Base-by-base conservation (phyloP, 2,329 filamentous ascomycete species). In the Huntiella omanensis region DNA sequence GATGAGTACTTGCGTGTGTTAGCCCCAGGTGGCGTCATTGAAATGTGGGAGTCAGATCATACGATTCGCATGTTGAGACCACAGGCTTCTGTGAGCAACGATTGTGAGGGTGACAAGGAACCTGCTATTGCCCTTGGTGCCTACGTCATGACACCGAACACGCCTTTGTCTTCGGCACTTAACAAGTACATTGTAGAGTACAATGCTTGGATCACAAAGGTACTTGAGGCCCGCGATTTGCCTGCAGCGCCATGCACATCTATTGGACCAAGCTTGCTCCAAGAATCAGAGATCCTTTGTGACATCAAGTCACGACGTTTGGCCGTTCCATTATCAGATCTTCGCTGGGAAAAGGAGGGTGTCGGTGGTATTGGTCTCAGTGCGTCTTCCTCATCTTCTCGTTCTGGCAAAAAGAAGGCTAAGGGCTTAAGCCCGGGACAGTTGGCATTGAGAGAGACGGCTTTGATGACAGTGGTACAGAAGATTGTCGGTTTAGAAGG, bases 31-130 rank as follows among this genome's bases (percentile, higher is more conserved):
- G 88, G 88, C 4, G 75, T 76, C 2, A 57, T 95, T 19, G 88
- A 95, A 58, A 69, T 92, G 12, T 95, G 87, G 87, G 87, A 94
- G 53, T 80, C 80, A 4, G 87, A 95, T 61, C 77, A 86, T 57
- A 73, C 80, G 10, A 75, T 94, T 52, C 80, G 87, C 53, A 87
- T 86, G 59, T 68, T 96, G 22, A 69, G 84, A 43, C 83, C 84
- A 2, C 83, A 91, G 57, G 75, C 82, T 2, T 76, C 78, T 2
- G 71, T 46, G 62, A 69, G 53, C 11, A 47, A 55, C 2, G 59
- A 61, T 15, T 60, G 64, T 22, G 61, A 61, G 15, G 69, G 75
- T 13, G 69, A 75, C 35, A 72, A 77, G 41, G 75, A 83, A 49
- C 69, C 71, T 33, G 81, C 80, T 1, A 68, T 77, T 43, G 68